phyloP scores from a whole-genome alignment of 768 basidiomycete species.

The Naganishia friedmannii region DNA sequence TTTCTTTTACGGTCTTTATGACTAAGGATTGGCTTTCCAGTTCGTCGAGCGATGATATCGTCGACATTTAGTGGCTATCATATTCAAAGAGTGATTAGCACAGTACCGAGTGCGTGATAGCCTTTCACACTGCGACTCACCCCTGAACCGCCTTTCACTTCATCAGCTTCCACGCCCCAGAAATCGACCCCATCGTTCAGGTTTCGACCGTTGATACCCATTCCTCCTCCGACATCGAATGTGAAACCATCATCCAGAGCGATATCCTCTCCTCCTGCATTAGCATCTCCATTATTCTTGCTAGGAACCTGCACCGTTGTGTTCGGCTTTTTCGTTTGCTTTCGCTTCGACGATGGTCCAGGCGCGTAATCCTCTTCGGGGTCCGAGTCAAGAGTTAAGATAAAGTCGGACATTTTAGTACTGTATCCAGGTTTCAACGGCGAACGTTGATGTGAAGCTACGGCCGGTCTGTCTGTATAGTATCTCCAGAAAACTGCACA shows the following conservation, averaged over 20 bases:
- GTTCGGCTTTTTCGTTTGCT: conserved; percentile 35
- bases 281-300: neutral
- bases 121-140: conserved; percentile 22
- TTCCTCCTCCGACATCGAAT: conserved; percentile 74
- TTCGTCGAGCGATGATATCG: conserved; percentile 79
- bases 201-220: conserved; percentile 61
- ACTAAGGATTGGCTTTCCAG: conserved; percentile 52
- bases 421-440: no score
- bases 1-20: conserved; percentile 65
- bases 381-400: conserved; percentile 63
- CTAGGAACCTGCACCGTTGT: conserved; percentile 37
- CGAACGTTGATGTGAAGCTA: no score
- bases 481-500: neutral
- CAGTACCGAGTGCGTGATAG: neutral
- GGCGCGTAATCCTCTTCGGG: conserved; percentile 13
- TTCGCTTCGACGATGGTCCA: conserved; percentile 32
- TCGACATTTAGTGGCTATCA: conserved; percentile 82
- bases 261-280: conserved; percentile 58
- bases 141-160: conserved; percentile 58
- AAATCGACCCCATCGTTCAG: conserved; percentile 51
- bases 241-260: conserved; percentile 75
- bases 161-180: conserved; percentile 62
- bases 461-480: neutral
- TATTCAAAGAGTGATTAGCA: neutral
- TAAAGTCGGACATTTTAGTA: conserved; percentile 58